Evolutionary conservation across 208 protist species (phyloP).

Genomic region (Trypanosoma theileri): DNA sequence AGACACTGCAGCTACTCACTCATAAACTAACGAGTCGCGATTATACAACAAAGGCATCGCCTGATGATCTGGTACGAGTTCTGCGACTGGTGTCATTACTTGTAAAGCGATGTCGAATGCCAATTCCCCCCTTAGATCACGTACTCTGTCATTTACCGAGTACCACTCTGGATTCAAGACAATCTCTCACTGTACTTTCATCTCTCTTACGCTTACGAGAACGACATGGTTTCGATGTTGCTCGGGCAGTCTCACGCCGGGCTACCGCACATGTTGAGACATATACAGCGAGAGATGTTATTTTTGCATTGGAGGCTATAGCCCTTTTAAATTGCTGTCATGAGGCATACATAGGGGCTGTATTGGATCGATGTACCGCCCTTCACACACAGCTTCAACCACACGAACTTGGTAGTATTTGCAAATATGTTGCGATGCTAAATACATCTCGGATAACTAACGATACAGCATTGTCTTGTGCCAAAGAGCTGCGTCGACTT

Average conservation of each 20-base stretch:
- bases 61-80: constrained; percentile 36
- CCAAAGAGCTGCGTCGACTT: constrained; percentile 55
- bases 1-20: constrained; percentile 42
- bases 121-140: constrained; percentile 45
- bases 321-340: constrained; percentile 50
- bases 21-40: constrained; percentile 32
- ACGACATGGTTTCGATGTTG: constrained; percentile 39
- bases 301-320: constrained; percentile 70
- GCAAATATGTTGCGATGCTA: constrained; percentile 78
- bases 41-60: constrained; percentile 25
- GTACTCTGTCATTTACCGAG: constrained; percentile 44
- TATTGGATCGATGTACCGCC: constrained; percentile 48
- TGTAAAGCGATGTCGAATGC: constrained; percentile 70
- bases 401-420: constrained; percentile 53
- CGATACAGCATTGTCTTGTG: constrained; percentile 42
- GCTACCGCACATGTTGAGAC: constrained; percentile 35
- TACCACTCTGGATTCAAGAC: constrained; percentile 38
- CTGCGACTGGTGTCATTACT: constrained; percentile 59
- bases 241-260: constrained; percentile 43
- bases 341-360: constrained; percentile 47
- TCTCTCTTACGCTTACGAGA: constrained; percentile 59
- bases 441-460: constrained; percentile 40
- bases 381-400: constrained; percentile 43
- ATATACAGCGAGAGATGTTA: constrained; percentile 70
- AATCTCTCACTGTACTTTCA: constrained; percentile 64